phyloP scores from a whole-genome alignment of 73 alveolate species.

The Paramecium caudatum region DNA sequence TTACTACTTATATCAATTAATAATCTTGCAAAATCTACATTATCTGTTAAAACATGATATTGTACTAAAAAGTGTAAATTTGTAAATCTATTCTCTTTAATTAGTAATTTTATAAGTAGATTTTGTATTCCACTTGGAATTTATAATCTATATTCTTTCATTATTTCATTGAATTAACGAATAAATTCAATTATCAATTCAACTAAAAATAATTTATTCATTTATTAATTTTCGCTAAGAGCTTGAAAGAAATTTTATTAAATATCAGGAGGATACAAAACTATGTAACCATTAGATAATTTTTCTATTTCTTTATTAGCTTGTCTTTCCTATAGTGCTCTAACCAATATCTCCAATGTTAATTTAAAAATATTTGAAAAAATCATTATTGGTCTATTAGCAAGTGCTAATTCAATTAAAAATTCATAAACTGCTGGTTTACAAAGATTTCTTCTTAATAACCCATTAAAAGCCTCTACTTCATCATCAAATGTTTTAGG shows the following conservation, averaged over 20 bases:
- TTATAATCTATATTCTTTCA: neutral
- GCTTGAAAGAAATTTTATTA: neutral
- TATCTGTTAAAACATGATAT: constrained; percentile 41
- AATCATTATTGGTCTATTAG: neutral
- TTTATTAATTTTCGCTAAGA: neutral
- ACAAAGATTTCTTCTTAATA: constrained; percentile 41
- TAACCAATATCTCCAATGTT: neutral
- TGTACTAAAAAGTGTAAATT: constrained; percentile 29
- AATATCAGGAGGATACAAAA: constrained; percentile 14
- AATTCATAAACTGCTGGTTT: constrained; percentile 5
- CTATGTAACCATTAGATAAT: neutral
- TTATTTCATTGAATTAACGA: neutral
- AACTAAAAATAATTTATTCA: neutral
- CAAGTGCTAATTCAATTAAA: constrained; percentile 6
- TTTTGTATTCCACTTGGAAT: constrained; percentile 9
- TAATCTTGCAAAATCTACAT: constrained; percentile 22
- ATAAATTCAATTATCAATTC: constrained; percentile 38
- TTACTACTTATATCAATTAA: constrained; percentile 34
- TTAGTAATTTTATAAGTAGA: constrained; percentile 11
- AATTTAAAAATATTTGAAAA: neutral
- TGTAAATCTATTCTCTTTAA: constrained; percentile 9
- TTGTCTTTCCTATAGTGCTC: constrained; percentile 1
- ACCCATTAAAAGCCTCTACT: constrained; percentile 4
- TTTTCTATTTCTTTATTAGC: neutral
- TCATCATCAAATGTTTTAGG: constrained; percentile 36